Base-by-base conservation (phyloP, 2,329 filamentous ascomycete species). In the Alternaria sp. region DNA sequence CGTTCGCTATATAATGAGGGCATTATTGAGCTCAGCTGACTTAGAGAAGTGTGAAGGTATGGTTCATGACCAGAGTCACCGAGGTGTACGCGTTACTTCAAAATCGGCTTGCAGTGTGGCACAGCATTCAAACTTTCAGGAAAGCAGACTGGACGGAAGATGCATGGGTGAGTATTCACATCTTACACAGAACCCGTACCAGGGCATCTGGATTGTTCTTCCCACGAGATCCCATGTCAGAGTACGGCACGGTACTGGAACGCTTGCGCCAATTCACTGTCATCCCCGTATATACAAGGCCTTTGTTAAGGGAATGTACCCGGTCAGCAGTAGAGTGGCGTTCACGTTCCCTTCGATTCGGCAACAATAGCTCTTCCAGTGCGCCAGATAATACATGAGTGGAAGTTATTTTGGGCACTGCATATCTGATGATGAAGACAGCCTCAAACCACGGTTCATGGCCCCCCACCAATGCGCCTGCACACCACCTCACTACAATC, bases 21-120 rank as follows among this genome's bases (percentile, higher is more conserved):
- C n/a, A 40, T 40, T 17, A 40, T 40, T 40, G n/a, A 17, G 36
- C 36, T 40, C 36, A 40, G 36, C 36, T 40, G 36, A 40, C 36
- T 40, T 17, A 40, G 9, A 17, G 36, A 40, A 40, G 36, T 17
- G 36, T 17, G 36, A 40, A 40, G 36, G n/a, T 40, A 40, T 11
- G n/a, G 9, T 2, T 40, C 36, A 40, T 40, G n/a, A 40, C 9
- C 36, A n/a, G 36, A 40, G 36, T 40, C 36, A 40, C 36, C 36
- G n/a, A 40, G 36, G 15, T 40, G 55, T 64, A 59, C 60, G 62
- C 65, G 65, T 56, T 61, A 63, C 64, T 46, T 56, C 54, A 56
- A 54, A 59, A 36, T 50, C 52, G 44, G 17, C 17, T 23, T 40
- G 36, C n/a, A 40, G 36, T 11, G 36, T 40, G 36, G 36, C 36